A percentile compares a stretch with the other conserved stretches of the same genome.
Evolutionary conservation across 257 asterid species (phyloP).

Genomic region (Plantago elongata): DNA sequence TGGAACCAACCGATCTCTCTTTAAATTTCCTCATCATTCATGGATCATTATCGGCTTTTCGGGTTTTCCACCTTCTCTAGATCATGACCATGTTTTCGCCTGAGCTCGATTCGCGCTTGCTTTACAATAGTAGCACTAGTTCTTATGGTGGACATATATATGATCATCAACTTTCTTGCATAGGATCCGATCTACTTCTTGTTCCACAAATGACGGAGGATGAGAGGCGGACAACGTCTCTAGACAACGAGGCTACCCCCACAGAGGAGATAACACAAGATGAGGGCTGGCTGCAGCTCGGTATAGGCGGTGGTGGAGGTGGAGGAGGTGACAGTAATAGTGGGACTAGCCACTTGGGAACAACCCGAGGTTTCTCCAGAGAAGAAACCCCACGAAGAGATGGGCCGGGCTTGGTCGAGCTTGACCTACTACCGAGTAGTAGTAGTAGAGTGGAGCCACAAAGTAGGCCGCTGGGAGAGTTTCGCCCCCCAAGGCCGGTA

Average conservation of each 20-base stretch:
- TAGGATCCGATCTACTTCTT: slow-evolving; percentile 46
- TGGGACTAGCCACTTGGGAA: not conserved
- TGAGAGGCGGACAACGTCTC: not conserved
- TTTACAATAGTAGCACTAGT: not conserved
- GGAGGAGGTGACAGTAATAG: too few relatives aligned
- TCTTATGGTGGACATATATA: too few relatives aligned
- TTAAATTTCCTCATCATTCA: slow-evolving; percentile 21
- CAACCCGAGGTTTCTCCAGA: not conserved
- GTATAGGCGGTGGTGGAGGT: slow-evolving; percentile 43
- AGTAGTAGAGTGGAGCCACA: slow-evolving; percentile 1
- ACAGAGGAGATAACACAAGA: slow-evolving; percentile 18
- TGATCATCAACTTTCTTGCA: not conserved
- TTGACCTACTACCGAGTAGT: slow-evolving; percentile 43
- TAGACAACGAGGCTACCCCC: slow-evolving; percentile 7
- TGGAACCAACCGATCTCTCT: slow-evolving; percentile 23
- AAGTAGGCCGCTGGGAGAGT: slow-evolving; percentile 4
- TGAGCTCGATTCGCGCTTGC: slow-evolving; percentile 17
- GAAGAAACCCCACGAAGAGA: not conserved
- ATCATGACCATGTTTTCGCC: slow-evolving; percentile 69
- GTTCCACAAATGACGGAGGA: slow-evolving; percentile 47
- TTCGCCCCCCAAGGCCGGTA: slow-evolving; percentile 32
- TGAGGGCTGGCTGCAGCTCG: slow-evolving; percentile 64
- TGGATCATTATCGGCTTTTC: slow-evolving; percentile 25
- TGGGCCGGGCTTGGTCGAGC: slow-evolving; percentile 40
- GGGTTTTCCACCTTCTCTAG: slow-evolving; percentile 29